Conservation (phyloP, 2,329 filamentous ascomycete species). For the Pezicula carpinea region DNA sequence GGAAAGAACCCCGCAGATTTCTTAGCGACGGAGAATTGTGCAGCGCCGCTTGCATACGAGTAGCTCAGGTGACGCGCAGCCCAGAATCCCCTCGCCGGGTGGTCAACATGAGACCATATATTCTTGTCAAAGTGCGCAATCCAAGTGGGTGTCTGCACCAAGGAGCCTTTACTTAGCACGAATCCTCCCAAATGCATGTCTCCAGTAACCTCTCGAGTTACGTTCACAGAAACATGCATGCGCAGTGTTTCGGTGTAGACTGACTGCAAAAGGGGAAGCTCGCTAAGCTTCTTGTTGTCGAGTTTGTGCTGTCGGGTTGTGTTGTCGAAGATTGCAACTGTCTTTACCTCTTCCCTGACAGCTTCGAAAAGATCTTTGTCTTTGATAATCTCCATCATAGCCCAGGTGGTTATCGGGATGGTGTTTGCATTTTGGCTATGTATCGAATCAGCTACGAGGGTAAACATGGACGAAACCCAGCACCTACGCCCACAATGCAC, state of each 20-base stretch:
- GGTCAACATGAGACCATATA: background rate
- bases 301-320: background rate
- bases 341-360: constrained; percentile 17
- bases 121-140: constrained; percentile 23
- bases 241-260: constrained; percentile 30
- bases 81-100: constrained; percentile 8
- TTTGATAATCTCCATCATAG: constrained; percentile 24
- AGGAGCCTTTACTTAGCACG: constrained; percentile 5
- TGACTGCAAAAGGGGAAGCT: constrained; percentile 28
- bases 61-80: constrained; percentile 4
- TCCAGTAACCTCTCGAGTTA: constrained; percentile 25
- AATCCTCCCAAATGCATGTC: constrained; percentile 21
- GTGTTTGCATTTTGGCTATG: constrained; percentile 25
- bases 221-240: constrained; percentile 27
- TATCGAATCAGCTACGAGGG: background rate
- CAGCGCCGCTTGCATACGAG: background rate
- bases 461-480: background rate
- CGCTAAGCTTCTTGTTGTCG: constrained; percentile 1
- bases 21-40: constrained; percentile 3
- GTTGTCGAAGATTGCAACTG: background rate
- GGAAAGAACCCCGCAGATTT: constrained; percentile 2
- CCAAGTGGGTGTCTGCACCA: constrained; percentile 26
- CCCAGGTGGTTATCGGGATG: constrained; percentile 26
- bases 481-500: constrained; percentile 4
- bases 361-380: constrained; percentile 17